Evolutionary conservation across 2,329 filamentous ascomycete genomes (phyloP), one percentile per base, ranked within the genome.

Genomic region (Trichoderma afroharzianum): DNA sequence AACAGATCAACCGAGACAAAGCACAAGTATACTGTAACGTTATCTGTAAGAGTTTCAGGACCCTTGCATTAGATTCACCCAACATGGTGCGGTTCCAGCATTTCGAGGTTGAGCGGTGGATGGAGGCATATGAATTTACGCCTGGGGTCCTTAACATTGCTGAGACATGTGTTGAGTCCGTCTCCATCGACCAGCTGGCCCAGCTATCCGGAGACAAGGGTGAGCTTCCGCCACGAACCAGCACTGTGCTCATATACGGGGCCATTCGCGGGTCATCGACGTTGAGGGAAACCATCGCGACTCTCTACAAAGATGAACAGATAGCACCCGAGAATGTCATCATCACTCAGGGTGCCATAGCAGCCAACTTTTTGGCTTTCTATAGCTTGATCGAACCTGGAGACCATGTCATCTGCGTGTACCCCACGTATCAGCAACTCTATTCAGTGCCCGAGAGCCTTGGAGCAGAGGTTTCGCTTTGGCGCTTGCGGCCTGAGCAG

Each of bases 361-460:
- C 89, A 6, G 94, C 93, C n/a, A 97, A 97, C 78, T 93, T 94
- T 76, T 82, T 96, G n/a, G 83, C 90, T 3, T 86, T 96, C 8
- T 95, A 95, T 79, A 85, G 91, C 1, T 84, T 96, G 7, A 79
- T 96, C 2, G 88, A 88, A 0, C 88, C 90, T 0, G 92, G 90
- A 1, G 93, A 97, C 78, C 94, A 97, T 84, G 92, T 95, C 61
- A 87, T 97, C 72, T 96, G 93, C 77, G 92, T 96, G 71, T 93
- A 94, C 78, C 94, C 94, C 14, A 95, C 93, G 1, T 97, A 96
- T 77, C 93, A 96, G 79, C 93, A 96, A 76, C 86, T 97, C 1
- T 96, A 95, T 78, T 85, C 89, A 11, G 88, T 97, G 1, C 93
- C 94, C 0, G 85, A 86, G 74, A 91, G 90, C 47, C 82, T 97